phyloP scores from a whole-genome alignment of 805 yeast genomes.

The Wickerhamomyces rabaulensis region DNA sequence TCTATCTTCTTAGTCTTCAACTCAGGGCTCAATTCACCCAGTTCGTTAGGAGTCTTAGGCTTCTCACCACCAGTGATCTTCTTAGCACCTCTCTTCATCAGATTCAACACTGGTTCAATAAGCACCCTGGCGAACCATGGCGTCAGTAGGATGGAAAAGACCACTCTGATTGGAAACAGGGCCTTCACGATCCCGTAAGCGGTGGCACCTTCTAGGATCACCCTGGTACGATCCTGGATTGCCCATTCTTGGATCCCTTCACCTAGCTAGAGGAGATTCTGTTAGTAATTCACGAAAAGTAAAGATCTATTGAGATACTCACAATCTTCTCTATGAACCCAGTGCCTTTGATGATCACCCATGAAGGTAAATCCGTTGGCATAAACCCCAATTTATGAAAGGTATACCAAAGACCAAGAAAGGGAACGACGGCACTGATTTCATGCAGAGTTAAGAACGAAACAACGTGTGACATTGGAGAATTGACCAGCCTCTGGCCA shows the following conservation, averaged over 20 bases:
- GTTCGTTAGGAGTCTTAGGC: neutral
- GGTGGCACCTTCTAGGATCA: constrained; percentile 68
- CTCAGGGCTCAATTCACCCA: constrained; percentile 1
- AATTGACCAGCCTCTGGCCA: constrained; percentile 42
- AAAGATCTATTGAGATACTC: constrained; percentile 16
- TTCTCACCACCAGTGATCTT: constrained; percentile 4
- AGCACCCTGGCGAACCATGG: constrained; percentile 53
- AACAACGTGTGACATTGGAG: constrained; percentile 57
- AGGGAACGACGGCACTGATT: constrained; percentile 66
- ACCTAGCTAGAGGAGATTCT: constrained; percentile 18
- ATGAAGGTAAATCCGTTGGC: constrained; percentile 52
- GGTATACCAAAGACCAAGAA: constrained; percentile 61
- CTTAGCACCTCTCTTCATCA: constrained; percentile 4
- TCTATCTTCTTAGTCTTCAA: neutral
- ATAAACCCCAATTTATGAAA: constrained; percentile 51
- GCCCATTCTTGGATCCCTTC: constrained; percentile 25
- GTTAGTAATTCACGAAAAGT: constrained; percentile 22
- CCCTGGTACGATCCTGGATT: constrained; percentile 45
- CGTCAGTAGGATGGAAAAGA: constrained; percentile 45
- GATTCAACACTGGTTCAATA: constrained; percentile 37
- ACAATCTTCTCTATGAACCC: constrained; percentile 51
- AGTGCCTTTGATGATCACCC: constrained; percentile 57
- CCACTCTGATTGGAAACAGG: constrained; percentile 48
- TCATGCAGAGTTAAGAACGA: constrained; percentile 70
- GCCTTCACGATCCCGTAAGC: constrained; percentile 68